Percentiles rank a stretch among this genome's conserved stretches.
Evolutionary conservation across 257 asterid genomes (phyloP).

Genomic region (Solanum bulbocastanum): DNA sequence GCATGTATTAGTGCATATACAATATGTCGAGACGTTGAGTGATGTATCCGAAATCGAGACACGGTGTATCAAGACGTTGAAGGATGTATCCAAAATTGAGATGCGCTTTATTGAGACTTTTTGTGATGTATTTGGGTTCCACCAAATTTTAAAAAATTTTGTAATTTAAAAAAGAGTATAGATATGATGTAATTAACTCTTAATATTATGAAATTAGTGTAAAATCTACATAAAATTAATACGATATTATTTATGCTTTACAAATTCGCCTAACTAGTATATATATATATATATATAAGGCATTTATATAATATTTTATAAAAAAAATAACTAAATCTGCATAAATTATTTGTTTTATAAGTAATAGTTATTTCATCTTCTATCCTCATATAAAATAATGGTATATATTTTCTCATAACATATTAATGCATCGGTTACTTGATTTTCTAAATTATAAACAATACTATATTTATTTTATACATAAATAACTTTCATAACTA

Average conservation of each 20-base stretch:
- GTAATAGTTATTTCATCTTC: no score
- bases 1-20: no score
- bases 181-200: background rate
- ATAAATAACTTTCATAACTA: background rate
- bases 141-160: no score
- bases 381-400: background rate
- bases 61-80: background rate
- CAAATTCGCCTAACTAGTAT: background rate
- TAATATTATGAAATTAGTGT: background rate
- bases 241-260: background rate
- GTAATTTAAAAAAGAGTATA: no score
- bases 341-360: no score
- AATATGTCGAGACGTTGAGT: no score
- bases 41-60: no score
- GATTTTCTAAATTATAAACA: background rate
- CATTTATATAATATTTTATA: no score
- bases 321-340: no score
- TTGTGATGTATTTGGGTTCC: background rate
- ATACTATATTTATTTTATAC: background rate
- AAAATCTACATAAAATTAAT: background rate
- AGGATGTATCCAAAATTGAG: background rate
- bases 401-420: background rate
- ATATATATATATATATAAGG: background rate
- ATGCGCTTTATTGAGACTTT: no score
- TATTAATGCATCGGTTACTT: background rate